phyloP scores from a whole-genome alignment of 2,329 filamentous ascomycete species.

The Clathrospora elynae region DNA sequence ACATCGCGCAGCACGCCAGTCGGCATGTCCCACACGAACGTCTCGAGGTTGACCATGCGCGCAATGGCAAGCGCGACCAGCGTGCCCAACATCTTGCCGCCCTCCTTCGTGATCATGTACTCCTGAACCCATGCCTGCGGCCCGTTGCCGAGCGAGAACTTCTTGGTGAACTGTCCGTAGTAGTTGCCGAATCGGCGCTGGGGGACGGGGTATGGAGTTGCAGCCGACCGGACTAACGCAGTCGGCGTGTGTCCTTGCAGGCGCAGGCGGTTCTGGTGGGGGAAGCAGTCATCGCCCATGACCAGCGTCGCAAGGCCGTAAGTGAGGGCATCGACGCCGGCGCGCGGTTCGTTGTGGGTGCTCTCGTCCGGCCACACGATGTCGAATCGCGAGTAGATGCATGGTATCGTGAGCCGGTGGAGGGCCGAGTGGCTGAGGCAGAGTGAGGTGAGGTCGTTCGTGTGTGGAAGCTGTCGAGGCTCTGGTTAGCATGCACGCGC shows the following conservation, averaged over 20 bases:
- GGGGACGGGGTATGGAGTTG: slow-evolving; percentile 43
- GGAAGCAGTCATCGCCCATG: slow-evolving; percentile 70
- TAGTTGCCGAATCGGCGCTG: slow-evolving; percentile 67
- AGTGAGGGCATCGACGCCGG: slow-evolving; percentile 79
- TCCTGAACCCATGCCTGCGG: slow-evolving; percentile 78
- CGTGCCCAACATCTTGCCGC: slow-evolving; percentile 87
- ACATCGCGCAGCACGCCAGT: slow-evolving; percentile 81
- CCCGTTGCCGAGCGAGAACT: slow-evolving; percentile 85
- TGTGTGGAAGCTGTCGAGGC: slow-evolving; percentile 69
- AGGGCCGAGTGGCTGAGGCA: slow-evolving; percentile 79
- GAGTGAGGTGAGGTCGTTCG: slow-evolving; percentile 79
- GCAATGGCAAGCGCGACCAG: slow-evolving; percentile 78
- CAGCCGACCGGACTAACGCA: slow-evolving; percentile 11
- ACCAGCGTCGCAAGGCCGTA: slow-evolving; percentile 81
- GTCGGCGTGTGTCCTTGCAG: slow-evolving; percentile 21
- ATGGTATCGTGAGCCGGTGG: slow-evolving; percentile 74
- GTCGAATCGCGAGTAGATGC: slow-evolving; percentile 84
- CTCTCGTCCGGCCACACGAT: slow-evolving; percentile 84
- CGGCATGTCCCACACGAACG: slow-evolving; percentile 88
- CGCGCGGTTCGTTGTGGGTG: slow-evolving; percentile 66
- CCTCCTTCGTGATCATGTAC: slow-evolving; percentile 81
- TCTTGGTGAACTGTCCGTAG: slow-evolving; percentile 77
- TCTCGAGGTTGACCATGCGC: slow-evolving; percentile 80
- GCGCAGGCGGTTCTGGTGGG: slow-evolving; percentile 48
- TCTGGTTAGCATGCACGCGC: slow-evolving; percentile 18